Evolutionary conservation across 148 eudicot species (phyloP).

Genomic region (Chenopodium album): DNA sequence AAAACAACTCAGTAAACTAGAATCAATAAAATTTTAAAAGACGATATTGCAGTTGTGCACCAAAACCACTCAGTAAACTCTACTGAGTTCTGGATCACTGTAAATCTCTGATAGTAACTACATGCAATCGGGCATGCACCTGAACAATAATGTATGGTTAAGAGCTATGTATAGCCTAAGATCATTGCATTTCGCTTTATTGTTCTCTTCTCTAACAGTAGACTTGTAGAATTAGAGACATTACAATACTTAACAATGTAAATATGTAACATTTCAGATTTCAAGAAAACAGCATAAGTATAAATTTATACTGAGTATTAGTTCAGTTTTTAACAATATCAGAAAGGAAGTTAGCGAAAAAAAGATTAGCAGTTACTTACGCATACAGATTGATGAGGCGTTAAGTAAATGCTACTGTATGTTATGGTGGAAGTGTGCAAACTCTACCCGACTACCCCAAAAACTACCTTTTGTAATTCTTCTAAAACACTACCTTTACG

Average conservation of each 20-base stretch:
- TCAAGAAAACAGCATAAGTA: not conserved
- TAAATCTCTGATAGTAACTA: not conserved
- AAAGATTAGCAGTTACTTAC: not conserved
- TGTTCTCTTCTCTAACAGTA: not conserved
- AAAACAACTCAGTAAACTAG: no score
- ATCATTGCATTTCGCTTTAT: not conserved
- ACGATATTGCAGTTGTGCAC: no score
- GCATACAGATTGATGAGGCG: no score
- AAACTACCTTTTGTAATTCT: no score
- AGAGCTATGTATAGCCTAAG: not conserved
- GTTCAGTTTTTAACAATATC: not conserved
- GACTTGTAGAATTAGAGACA: not conserved
- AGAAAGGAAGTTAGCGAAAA: not conserved
- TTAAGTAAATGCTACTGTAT: not conserved
- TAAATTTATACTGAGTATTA: no score
- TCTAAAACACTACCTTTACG: no score
- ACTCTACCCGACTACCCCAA: no score
- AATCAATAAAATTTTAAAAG: no score
- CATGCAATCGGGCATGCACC: not conserved
- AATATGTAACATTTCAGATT: no score
- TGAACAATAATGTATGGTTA: not conserved
- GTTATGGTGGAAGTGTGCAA: no score
- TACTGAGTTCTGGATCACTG: not conserved
- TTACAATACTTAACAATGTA: no score
- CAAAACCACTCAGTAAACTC: no score